Evolutionary conservation across 768 basidiomycete species (phyloP), one percentile per base, ranked within the genome.

Genomic region (Trametes meyenii): DNA sequence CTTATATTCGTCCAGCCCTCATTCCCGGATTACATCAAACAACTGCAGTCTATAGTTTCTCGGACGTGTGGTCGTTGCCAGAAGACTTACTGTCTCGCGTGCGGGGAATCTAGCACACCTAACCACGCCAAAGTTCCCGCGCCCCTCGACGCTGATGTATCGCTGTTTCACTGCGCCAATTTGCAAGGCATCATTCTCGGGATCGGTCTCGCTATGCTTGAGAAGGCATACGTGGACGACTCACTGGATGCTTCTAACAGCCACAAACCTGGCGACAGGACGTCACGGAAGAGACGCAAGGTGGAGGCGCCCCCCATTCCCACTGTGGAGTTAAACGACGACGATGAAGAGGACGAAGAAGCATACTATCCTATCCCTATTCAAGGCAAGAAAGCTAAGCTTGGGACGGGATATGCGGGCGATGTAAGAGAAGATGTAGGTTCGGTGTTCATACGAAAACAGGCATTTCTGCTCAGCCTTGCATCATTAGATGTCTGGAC

Each of bases 141-240:
- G 3, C 74, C 76, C 38, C 71, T 78, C 38, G 72, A 78, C 10
- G 74, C 77, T 29, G 83, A 85, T 46, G 82, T 84, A 56, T 80
- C 82, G 13, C 75, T 96, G 60, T 92, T 96, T 70, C 95, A 97
- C 75, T 97, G 95, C 73, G 83, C 92, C 6, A 90, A 92, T 69
- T 72, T 96, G 38, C 90, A 97, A 75, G 96, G 95, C 40, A 85
- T 92, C 14, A 87, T 97, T 64, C 78, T 98, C 5, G 96, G 95
- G n/a, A 81, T 96, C 40, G 95, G 96, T 10, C 82, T 96, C 45
- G 85, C 85, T 38, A 93, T 93, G 85, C 81, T 96, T 44, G 93
- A 96, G 73, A 80, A 85, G 55, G 74, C 82, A 38, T 96, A 88
- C 70, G 72, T 79, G 38, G 85, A 88, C 42, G 84, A 86, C 61